These are phyloP conservation scores for Aspergillus sp. DNA, from an alignment of 2,329 filamentous ascomycete genomes.

Conservation along the genomic window DNA sequence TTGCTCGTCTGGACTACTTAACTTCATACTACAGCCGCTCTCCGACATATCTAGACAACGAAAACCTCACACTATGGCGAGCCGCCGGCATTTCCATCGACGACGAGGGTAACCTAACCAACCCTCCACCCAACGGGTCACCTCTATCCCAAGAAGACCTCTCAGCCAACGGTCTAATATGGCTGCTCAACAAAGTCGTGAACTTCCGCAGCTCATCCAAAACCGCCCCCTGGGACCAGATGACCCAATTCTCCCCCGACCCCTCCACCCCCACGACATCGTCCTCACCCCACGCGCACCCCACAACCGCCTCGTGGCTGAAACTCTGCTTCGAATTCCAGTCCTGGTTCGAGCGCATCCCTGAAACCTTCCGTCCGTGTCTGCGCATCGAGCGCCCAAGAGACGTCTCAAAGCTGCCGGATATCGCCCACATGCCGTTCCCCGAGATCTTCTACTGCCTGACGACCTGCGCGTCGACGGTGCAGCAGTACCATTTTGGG, in stretches of 20 bases:
- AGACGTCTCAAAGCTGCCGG: constrained; percentile 28
- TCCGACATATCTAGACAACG: constrained; percentile 56
- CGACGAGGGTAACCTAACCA: constrained; percentile 44
- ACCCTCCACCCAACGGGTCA: constrained; percentile 27
- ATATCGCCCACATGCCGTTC: constrained; percentile 39
- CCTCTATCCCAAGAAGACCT: constrained; percentile 57
- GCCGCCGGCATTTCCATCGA: constrained; percentile 58
- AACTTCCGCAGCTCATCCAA: constrained; percentile 62
- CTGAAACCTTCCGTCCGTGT: constrained; percentile 56
- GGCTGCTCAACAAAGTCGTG: constrained; percentile 61
- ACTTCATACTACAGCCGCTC: constrained; percentile 60
- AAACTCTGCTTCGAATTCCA: constrained; percentile 54
- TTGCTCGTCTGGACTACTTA: constrained; percentile 61
- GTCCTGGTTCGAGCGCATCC: constrained; percentile 56
- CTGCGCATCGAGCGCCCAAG: constrained; percentile 45
- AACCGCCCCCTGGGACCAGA: constrained; percentile 42
- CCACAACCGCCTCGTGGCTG: constrained; percentile 52
- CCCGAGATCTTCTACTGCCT: constrained; percentile 60
- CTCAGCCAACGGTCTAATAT: constrained; percentile 59
- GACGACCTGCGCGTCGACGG: constrained; percentile 60
- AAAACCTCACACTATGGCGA: constrained; percentile 58
- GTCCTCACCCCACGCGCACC: constrained; percentile 37
- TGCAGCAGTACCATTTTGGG: constrained; percentile 65
- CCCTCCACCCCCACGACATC: constrained; percentile 40
- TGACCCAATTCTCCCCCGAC: constrained; percentile 30